Conservation (phyloP, 2,329 filamentous ascomycete species). For the Neofusicoccum sp. region DNA sequence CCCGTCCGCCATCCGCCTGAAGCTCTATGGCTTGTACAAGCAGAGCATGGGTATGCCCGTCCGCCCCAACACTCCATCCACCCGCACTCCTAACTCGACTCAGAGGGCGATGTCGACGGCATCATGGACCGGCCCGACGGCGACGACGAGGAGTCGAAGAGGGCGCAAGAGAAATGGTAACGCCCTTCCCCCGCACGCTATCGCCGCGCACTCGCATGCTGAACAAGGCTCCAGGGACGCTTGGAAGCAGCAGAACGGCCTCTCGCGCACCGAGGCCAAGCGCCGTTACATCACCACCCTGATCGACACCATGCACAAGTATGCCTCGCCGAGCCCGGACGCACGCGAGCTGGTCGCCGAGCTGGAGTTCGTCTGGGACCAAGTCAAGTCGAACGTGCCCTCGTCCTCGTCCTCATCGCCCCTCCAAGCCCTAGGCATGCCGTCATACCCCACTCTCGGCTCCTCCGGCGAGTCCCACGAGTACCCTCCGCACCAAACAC, state of each 20-base stretch:
- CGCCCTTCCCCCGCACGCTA: conserved; percentile 23
- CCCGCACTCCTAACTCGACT: neutral
- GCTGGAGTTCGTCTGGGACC: conserved; percentile 99
- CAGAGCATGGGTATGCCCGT: conserved; percentile 74
- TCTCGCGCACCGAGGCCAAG: conserved; percentile 71
- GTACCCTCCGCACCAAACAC: conserved; percentile 26
- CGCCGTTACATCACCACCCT: conserved; percentile 60
- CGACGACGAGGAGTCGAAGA: conserved; percentile 49
- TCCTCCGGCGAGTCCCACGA: conserved; percentile 49
- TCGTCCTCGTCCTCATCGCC: conserved; percentile 55
- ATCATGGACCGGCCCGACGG: conserved; percentile 80
- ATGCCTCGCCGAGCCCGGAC: conserved; percentile 81
- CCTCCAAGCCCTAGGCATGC: conserved; percentile 37
- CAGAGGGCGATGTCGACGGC: conserved; percentile 89
- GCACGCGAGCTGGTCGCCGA: conserved; percentile 85
- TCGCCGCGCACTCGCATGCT: conserved; percentile 1
- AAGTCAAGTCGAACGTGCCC: conserved; percentile 80
- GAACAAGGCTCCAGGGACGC: conserved; percentile 64
- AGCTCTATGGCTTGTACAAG: conserved; percentile 97
- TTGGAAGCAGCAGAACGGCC: conserved; percentile 83
- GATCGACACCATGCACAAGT: conserved; percentile 95
- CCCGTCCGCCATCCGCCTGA: conserved; percentile 78
- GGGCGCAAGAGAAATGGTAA: conserved; percentile 67
- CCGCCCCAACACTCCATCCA: neutral
- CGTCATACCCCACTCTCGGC: conserved; percentile 36